Evolutionary conservation across 306 rosid genomes (phyloP).

Genomic region (Castanea crenata): DNA sequence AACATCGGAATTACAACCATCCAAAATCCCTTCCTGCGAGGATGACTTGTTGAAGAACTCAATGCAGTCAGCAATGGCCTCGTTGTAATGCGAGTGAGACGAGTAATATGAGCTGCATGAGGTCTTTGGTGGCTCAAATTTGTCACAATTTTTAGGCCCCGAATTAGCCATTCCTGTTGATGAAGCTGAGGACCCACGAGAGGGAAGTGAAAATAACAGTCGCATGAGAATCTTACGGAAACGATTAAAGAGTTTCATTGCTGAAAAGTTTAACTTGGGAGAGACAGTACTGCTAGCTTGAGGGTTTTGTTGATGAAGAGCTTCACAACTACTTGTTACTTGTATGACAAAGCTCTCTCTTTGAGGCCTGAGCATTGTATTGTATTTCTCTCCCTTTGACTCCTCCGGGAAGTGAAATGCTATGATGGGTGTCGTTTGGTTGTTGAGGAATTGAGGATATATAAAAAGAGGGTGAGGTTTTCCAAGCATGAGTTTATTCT

Average conservation of each 20-base stretch:
- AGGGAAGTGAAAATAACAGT: conserved; percentile 37
- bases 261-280: conserved; percentile 41
- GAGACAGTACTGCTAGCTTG: not conserved
- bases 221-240: conserved; percentile 60
- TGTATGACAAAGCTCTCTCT: conserved; percentile 39
- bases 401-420: conserved; percentile 69
- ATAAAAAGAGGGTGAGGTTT: conserved; percentile 25
- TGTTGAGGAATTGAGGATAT: conserved; percentile 15
- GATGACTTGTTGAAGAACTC: conserved; percentile 76
- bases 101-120: conserved; percentile 75
- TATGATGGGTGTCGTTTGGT: conserved; percentile 63
- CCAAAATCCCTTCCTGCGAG: conserved; percentile 43
- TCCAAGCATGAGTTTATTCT: conserved; percentile 34
- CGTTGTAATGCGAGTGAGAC: conserved; percentile 71
- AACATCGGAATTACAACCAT: conserved; percentile 36
- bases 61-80: conserved; percentile 76
- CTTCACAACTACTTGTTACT: not conserved
- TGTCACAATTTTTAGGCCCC: conserved; percentile 35
- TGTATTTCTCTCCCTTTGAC: conserved; percentile 21
- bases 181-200: conserved; percentile 17
- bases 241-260: conserved; percentile 63
- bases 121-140: conserved; percentile 72
- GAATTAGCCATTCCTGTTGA: not conserved
- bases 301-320: not conserved
- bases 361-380: conserved; percentile 48